Conservation (phyloP, 305 asterid genomes). For the Fraxinus dipetala region DNA sequence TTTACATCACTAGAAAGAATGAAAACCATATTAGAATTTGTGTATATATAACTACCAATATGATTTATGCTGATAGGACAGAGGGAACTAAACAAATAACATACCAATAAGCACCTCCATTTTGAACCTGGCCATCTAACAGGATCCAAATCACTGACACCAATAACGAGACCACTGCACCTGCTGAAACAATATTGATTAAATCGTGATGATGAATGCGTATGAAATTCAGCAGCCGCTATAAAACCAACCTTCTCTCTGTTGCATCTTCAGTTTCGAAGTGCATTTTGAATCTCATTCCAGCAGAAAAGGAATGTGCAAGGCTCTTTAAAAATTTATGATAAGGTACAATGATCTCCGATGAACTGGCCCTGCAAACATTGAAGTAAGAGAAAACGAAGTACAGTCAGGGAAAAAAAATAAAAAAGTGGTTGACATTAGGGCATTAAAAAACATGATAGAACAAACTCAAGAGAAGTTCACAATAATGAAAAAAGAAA, state of each 20-base stretch:
- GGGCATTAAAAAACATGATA: neutral
- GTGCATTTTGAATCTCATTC: slow-evolving; percentile 86
- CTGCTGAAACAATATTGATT: slow-evolving; percentile 33
- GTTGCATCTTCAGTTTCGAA: slow-evolving; percentile 86
- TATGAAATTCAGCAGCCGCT: neutral
- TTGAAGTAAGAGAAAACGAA: neutral
- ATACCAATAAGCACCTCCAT: slow-evolving; percentile 90
- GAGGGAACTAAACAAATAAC: slow-evolving; percentile 1
- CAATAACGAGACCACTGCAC: slow-evolving; percentile 74
- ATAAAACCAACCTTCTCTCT: slow-evolving; percentile 73
- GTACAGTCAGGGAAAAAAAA: neutral
- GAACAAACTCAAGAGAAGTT: neutral
- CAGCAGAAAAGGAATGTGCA: slow-evolving; percentile 58
- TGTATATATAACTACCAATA: neutral
- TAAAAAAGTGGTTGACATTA: neutral
- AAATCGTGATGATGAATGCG: neutral
- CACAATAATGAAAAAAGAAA: neutral
- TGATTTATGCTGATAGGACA: neutral
- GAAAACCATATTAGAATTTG: neutral
- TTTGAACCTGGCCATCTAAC: slow-evolving; percentile 90
- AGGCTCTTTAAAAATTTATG: slow-evolving; percentile 74
- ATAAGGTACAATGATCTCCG: slow-evolving; percentile 72
- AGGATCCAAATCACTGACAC: slow-evolving; percentile 76
- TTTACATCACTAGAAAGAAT: neutral
- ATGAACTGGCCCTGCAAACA: slow-evolving; percentile 67